A percentile compares a stretch with the other conserved stretches of the same genome.
phyloP scores from a whole-genome alignment of 805 yeast species.

The Clavispora asparagi region DNA sequence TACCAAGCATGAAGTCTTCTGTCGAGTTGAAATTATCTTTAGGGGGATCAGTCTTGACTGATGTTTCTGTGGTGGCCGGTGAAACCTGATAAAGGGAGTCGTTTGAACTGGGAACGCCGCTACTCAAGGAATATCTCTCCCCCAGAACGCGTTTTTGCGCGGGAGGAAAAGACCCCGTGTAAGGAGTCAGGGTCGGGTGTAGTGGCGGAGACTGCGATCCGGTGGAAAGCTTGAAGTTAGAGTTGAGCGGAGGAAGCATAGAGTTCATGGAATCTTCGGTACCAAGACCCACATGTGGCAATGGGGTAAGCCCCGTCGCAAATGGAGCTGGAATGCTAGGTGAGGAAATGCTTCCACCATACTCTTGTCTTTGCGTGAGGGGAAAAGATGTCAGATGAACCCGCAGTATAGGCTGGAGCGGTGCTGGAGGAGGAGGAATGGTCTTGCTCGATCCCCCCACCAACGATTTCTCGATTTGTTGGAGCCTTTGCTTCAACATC shows the following conservation, averaged over 20 bases:
- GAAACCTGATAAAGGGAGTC: background rate
- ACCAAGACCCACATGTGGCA: background rate
- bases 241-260: slow-evolving; percentile 1
- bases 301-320: background rate
- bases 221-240: background rate
- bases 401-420: background rate
- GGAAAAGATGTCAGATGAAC: background rate
- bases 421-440: background rate
- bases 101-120: background rate
- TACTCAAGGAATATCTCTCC: background rate
- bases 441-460: background rate
- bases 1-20: slow-evolving; percentile 9
- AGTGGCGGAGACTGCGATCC: background rate
- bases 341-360: background rate
- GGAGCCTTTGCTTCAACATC: slow-evolving; percentile 12
- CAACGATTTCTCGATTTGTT: slow-evolving; percentile 12
- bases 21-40: background rate
- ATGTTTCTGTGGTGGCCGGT: background rate
- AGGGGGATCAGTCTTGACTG: background rate
- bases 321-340: background rate
- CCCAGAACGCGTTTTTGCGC: background rate
- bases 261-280: background rate
- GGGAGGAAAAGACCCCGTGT: background rate
- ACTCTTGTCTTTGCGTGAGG: background rate
- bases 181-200: background rate